Evolutionary conservation across 164 flowering plant genomes (phyloP), one percentile per base, ranked within the genome.

Genomic region (Warburgia ugandensis): DNA sequence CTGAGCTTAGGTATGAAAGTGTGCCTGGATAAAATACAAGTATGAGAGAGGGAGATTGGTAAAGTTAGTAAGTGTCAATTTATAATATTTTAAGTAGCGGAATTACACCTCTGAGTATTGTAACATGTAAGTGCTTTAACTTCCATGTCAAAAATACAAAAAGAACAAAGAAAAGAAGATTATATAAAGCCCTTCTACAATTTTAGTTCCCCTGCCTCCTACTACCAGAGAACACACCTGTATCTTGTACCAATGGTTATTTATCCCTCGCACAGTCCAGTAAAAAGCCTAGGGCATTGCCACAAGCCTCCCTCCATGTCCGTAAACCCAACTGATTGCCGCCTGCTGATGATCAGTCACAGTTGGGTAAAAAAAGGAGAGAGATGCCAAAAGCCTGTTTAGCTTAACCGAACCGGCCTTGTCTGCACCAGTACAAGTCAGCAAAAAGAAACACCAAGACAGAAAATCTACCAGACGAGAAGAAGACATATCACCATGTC

Each of bases 61-160:
- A 42, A 12, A 10, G 32, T 16, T n/a, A n/a, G 19, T n/a, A 27
- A 16, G 2, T 11, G 45, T 37, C 44, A 28, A 37, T 38, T 27
- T 26, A 39, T 52, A 28, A 39, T 45, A n/a, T 13, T 6, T 42
- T 13, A 39, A 39, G 55, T 52, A 14, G 6, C 19, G n/a, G 11
- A 13, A 43, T 43, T 54, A 43, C 49, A 33, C 21, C 41, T 29
- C 32, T 20, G 47, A 43, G 37, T 29, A 40, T 28, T 6, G 13
- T 44, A 44, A 44, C 50, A 54, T 25, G 31, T n/a, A 32, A 43
- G 45, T 23, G 29, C 20, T 39, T 40, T 9, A 54, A 28, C 33
- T n/a, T n/a, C 39, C 48, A 21, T 54, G 57, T 54, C 57, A 41
- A 42, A 54, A 54, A 31, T 31, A 41, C 47, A 27, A 19, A 30